A percentile compares a stretch with the other conserved stretches of the same genome.
These are phyloP conservation scores for Pseudogymnoascus sp. DNA, from an alignment of 2,329 filamentous ascomycete species.

Conservation along the genomic window DNA sequence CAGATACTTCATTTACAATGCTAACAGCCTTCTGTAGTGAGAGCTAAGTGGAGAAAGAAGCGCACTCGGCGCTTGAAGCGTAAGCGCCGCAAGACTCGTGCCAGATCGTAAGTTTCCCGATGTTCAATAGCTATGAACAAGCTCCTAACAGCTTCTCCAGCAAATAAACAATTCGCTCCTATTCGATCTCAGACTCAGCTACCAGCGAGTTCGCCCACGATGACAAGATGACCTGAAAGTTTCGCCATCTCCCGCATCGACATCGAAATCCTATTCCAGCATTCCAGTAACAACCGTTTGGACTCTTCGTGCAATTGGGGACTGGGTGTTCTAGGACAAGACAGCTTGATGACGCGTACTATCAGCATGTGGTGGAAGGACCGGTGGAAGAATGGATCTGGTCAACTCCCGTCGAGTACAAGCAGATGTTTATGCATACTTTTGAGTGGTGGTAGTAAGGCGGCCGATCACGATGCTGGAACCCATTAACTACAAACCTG, in stretches of 20 bases:
- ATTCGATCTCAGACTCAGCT: conserved; percentile 36
- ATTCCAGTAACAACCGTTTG: conserved; percentile 26
- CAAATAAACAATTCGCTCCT: conserved; percentile 38
- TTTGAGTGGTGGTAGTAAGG: conserved; percentile 25
- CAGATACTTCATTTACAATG: conserved; percentile 30
- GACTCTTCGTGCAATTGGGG: conserved; percentile 25
- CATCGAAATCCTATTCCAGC: conserved; percentile 30
- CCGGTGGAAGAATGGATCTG: conserved; percentile 27
- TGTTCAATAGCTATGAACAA: neutral
- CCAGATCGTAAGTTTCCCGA: conserved; percentile 71
- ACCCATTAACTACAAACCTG: conserved; percentile 24
- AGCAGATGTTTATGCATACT: conserved; percentile 27
- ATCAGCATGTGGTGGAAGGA: conserved; percentile 30
- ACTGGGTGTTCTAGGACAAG: conserved; percentile 29
- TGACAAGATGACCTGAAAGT: conserved; percentile 30
- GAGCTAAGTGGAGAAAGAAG: conserved; percentile 99
- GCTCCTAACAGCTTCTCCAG: conserved; percentile 25
- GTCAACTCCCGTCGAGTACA: conserved; percentile 29
- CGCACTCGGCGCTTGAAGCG: conserved; percentile 97
- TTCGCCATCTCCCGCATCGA: conserved; percentile 32
- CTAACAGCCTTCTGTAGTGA: conserved; percentile 41
- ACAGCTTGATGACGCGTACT: conserved; percentile 29
- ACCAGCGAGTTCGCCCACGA: conserved; percentile 27
- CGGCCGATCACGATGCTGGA: conserved; percentile 29
- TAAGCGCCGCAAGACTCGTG: conserved; percentile 99